Base-by-base conservation (phyloP, 352 stramenopile genomes). In the Phytophthora megakarya region DNA sequence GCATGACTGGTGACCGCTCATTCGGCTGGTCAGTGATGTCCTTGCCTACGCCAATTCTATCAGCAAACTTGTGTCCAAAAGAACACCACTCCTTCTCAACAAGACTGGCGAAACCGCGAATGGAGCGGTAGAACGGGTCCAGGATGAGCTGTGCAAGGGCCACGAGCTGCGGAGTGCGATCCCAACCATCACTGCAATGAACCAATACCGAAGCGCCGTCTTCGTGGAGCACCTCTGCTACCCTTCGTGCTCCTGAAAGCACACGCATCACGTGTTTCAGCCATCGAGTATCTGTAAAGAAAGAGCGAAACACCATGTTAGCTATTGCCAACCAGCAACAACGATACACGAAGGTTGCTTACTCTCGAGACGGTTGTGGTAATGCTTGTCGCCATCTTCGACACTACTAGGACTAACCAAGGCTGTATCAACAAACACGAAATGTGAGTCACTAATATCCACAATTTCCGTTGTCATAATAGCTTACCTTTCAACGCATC, bases 241-340 rank as follows among this genome's bases (percentile, higher is more conserved):
- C 79, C 30, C 84, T 75, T 21, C 78, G 72, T 1, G 84, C 87
- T 0, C 87, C 87, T 0, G 81, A 89, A 3, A 95, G 59, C 13
- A 95, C 84, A 18, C 89, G 81, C 69, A 98, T 98, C 16, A 99
- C 86, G 67, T 99, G 95, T 52, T 94, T 95, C 21, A 99, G 80
- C 98, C 98, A 99, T 39, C 95, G 90, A 9, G 95, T 98, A 63
- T 98, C 93, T 94, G 49, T 22, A 60, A 19, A 32, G 56, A 11
- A 5, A 52, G 65, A 46, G 19, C 15, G 63, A 19, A 59, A 50
- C 30, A 59, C 7, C 44, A 3, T 2, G 43, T 63, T 7, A 70
- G 52, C 42, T 21, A 38, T 22, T 40, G 3, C 5, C 15, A 18
- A 45, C 12, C n/a, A 13, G 43, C 12, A 28, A 28, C 25, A 49